Evolutionary conservation across 2,329 filamentous ascomycete species (phyloP).

Genomic region (Nemania serpens): DNA sequence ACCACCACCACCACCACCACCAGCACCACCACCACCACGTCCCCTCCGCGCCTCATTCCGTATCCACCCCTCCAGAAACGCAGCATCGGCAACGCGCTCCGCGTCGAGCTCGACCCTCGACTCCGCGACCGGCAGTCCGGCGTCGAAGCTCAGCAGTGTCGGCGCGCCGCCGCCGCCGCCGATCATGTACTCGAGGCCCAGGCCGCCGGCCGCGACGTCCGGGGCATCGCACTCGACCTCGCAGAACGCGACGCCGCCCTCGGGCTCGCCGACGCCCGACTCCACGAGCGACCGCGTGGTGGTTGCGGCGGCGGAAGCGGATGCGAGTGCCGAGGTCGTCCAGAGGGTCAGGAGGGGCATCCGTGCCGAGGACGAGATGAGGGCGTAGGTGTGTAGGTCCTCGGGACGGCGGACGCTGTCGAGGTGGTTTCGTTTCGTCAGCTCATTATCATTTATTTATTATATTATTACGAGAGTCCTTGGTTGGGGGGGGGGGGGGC

Average conservation of each 20-base stretch:
- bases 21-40: constrained; percentile 50
- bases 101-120: constrained; percentile 56
- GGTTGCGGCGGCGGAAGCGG: too few species aligned
- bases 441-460: too few species aligned
- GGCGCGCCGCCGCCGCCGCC: constrained; percentile 60
- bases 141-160: constrained; percentile 62
- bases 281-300: constrained; percentile 49
- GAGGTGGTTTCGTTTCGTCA: too few species aligned
- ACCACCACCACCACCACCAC: constrained; percentile 44
- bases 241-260: constrained; percentile 60
- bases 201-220: constrained; percentile 49
- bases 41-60: constrained; percentile 53
- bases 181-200: constrained; percentile 63
- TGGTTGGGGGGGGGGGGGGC: too few species aligned
- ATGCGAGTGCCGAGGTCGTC: constrained; percentile 61
- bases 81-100: constrained; percentile 50
- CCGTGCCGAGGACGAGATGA: constrained; percentile 58
- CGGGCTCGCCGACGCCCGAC: constrained; percentile 56
- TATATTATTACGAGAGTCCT: too few species aligned
- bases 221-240: constrained; percentile 62
- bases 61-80: constrained; percentile 60
- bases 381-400: constrained; percentile 60
- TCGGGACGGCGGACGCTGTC: constrained; percentile 58
- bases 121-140: constrained; percentile 52
- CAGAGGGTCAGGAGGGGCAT: constrained; percentile 64